A percentile compares a stretch with the other conserved stretches of the same genome.
Evolutionary conservation across 2,329 filamentous ascomycete species (phyloP).

Genomic region (Graphilbum ipis-grandicollis): DNA sequence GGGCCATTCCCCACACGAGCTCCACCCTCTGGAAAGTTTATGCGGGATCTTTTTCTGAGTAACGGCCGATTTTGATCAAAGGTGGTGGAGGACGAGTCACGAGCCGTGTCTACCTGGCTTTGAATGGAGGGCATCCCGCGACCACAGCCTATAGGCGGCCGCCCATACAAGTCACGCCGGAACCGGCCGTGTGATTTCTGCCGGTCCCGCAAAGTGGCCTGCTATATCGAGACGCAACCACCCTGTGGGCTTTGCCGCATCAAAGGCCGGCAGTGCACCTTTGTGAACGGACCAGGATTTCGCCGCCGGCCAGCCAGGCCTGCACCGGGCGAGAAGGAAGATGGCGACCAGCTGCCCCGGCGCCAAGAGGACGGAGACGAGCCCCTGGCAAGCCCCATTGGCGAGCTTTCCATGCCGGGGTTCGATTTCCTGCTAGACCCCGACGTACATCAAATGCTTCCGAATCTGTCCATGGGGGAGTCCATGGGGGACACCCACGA

Average conservation of each 20-base stretch:
- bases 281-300: not conserved
- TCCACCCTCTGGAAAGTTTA: no score
- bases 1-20: no score
- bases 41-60: no score
- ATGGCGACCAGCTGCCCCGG: not conserved
- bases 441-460: not conserved
- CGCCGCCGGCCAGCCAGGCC: not conserved
- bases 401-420: not conserved
- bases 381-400: not conserved
- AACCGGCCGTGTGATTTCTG: conserved; percentile 4
- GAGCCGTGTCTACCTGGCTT: no score
- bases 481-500: not conserved
- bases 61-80: no score
- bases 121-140: no score
- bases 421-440: not conserved
- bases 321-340: not conserved
- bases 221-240: not conserved
- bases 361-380: not conserved
- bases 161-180: not conserved
- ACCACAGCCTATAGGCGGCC: not conserved
- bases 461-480: not conserved
- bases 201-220: conserved; percentile 2
- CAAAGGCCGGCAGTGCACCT: conserved; percentile 1
- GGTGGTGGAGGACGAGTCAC: no score
- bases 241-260: conserved; percentile 1